These are phyloP conservation scores for Phylloporus sp. DNA, from an alignment of 768 basidiomycete species.

Conservation along the genomic window DNA sequence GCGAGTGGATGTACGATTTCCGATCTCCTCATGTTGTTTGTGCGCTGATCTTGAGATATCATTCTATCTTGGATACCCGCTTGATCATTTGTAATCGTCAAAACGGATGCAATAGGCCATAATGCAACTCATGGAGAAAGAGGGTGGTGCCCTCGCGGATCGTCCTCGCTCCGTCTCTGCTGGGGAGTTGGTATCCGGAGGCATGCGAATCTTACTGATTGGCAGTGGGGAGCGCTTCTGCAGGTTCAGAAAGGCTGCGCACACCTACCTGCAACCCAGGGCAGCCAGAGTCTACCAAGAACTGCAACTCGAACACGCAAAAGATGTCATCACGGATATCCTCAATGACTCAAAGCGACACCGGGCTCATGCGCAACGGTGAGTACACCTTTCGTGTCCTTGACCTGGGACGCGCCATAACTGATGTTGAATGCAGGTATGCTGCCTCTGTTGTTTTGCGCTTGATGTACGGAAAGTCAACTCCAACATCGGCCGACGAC, in stretches of 20 bases:
- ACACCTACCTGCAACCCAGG: conserved; percentile 51
- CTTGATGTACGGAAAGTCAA: conserved; percentile 23
- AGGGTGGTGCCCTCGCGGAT: conserved; percentile 46
- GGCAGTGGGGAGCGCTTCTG: conserved; percentile 50
- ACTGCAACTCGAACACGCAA: conserved; percentile 37
- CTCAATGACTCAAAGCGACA: conserved; percentile 29
- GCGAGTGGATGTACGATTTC: conserved; percentile 16
- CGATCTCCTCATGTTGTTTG: background rate
- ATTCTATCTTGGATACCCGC: background rate
- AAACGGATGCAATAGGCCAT: conserved; percentile 39
- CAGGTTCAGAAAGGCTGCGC: conserved; percentile 49
- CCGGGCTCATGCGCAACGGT: conserved; percentile 47
- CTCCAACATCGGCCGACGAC: conserved; percentile 19
- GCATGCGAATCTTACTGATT: conserved; percentile 50
- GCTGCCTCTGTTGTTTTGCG: conserved; percentile 21
- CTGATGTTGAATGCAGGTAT: conserved; percentile 14
- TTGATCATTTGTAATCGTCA: background rate
- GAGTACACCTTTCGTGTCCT: too few species aligned
- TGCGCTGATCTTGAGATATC: background rate
- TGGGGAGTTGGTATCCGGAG: conserved; percentile 49
- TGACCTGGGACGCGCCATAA: background rate
- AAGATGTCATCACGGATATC: conserved; percentile 24
- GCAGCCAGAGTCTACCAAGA: conserved; percentile 40
- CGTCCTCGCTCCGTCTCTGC: conserved; percentile 50
- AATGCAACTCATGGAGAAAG: conserved; percentile 57